Evolutionary conservation across 768 basidiomycete genomes (phyloP), one percentile per base, ranked within the genome.

Genomic region (Xanthoconium stramineum): DNA sequence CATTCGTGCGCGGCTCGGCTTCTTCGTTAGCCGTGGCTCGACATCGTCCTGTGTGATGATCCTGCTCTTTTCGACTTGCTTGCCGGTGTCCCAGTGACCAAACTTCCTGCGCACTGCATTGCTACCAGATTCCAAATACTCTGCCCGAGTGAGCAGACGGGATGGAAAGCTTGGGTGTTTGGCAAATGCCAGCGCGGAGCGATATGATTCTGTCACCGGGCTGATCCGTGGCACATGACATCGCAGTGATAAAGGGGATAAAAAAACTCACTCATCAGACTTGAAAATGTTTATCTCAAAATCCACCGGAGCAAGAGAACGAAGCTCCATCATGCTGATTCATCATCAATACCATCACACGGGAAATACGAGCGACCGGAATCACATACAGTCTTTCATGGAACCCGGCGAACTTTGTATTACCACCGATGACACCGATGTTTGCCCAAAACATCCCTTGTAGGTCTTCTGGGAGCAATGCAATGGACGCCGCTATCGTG

Each of bases 391-490:
- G 72, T 74, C 95, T 75, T 50, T 79, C 72, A 20, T 80, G 79
- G 63, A 98, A 88, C 7, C 88, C 89, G 42, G 83, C 77, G 61
- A 94, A 84, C 62, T 82, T 82, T 15, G 84, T 83, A 70, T 82
- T 88, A 14, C 95, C 95, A 47, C 95, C 95, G 65, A 94, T 83
- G 60, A 96, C 73, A 13, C 89, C 90, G 58, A 98, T 94, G 70
- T 98, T 92, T 35, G 85, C 84, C 94, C 94, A 98, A 72, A 94
- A 97, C 88, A 98, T 84, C 35, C 92, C 94, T 61, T 86, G 91
- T 28, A 95, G 63, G 63, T 95, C 92, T 49, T 79, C 75, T 0
- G 92, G 91, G 56, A 98, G 82, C 32, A 81, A 72, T 0, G 81
- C 77, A 65, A 98, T 93, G 55, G 88, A 88, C 52, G 80, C 69